Evolutionary conservation across 2,329 filamentous ascomycete genomes (phyloP).

Genomic region (Fusarium praegraminearum): DNA sequence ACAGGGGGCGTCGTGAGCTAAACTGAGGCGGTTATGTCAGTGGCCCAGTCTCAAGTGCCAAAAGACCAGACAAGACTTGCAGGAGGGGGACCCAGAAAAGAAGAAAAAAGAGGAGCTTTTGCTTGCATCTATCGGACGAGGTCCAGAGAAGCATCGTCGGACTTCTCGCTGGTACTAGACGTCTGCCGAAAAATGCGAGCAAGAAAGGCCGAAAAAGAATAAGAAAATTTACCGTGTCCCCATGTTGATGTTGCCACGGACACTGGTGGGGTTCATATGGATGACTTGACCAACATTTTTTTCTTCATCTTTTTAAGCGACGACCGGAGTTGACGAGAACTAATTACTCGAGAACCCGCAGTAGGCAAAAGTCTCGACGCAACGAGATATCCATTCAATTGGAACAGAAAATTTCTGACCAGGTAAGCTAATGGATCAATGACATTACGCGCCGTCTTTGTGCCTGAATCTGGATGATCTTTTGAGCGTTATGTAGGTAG

Average conservation of each 20-base stretch:
- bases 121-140: constrained; percentile 25
- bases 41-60: constrained; percentile 29
- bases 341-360: constrained; percentile 42
- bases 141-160: constrained; percentile 31
- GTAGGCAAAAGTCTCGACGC: constrained; percentile 39
- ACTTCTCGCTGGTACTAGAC: constrained; percentile 25
- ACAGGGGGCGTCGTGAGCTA: constrained; percentile 31
- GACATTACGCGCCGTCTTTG: constrained; percentile 7
- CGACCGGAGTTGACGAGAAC: constrained; percentile 45
- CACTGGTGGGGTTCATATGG: constrained; percentile 39
- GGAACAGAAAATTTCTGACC: constrained; percentile 15
- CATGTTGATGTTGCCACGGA: constrained; percentile 46
- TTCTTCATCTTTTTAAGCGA: constrained; percentile 30
- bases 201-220: constrained; percentile 27
- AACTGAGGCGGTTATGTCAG: constrained; percentile 39
- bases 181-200: constrained; percentile 10
- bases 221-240: constrained; percentile 32
- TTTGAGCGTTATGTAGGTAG: constrained; percentile 1
- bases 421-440: constrained; percentile 22
- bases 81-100: constrained; percentile 14
- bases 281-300: constrained; percentile 15
- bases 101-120: constrained; percentile 26
- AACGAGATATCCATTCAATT: constrained; percentile 3
- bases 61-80: constrained; percentile 13
- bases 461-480: constrained; percentile 20